phyloP scores from a whole-genome alignment of 495 filamentous ascomycete species.

The Trichodelitschia bisporula region DNA sequence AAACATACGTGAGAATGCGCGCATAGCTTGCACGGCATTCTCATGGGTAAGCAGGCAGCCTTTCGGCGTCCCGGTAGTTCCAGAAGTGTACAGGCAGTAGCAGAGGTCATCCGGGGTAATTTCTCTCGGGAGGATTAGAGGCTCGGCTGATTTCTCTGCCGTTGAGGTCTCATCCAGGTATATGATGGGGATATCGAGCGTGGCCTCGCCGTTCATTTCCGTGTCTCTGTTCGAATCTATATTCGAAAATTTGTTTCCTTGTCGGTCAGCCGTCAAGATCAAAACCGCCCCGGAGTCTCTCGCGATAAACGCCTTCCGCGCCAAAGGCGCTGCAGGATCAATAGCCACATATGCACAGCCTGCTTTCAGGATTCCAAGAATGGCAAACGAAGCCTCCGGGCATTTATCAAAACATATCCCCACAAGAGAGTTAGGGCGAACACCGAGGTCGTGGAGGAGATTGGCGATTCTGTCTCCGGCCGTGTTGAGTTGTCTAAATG shows the following conservation, averaged over 20 bases:
- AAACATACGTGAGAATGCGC: conserved; percentile 48
- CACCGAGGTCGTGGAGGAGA: conserved; percentile 18
- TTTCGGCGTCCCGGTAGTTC: conserved; percentile 62
- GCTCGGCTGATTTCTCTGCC: not conserved
- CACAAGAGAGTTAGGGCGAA: conserved; percentile 28
- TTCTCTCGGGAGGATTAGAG: conserved; percentile 2
- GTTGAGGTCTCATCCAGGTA: conserved; percentile 5
- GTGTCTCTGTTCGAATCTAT: conserved; percentile 4
- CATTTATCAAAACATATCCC: conserved; percentile 63
- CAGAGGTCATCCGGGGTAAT: conserved; percentile 19
- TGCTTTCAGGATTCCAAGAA: conserved; percentile 57
- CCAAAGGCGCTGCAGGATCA: conserved; percentile 35
- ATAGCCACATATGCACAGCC: conserved; percentile 64
- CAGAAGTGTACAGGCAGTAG: conserved; percentile 63
- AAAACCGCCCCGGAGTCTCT: conserved; percentile 32
- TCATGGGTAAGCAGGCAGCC: conserved; percentile 53
- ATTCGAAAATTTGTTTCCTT: not conserved
- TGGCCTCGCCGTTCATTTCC: conserved; percentile 3
- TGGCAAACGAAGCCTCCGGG: conserved; percentile 51
- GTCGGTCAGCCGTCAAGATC: conserved; percentile 1
- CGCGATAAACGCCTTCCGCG: conserved; percentile 39
- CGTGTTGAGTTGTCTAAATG: conserved; percentile 31
- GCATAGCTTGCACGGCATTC: conserved; percentile 51
- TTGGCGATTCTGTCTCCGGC: conserved; percentile 36
- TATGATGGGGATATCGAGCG: conserved; percentile 2